A percentile compares a stretch with the other conserved stretches of the same genome.
Conservation (phyloP, 805 yeast genomes). For the Starmerella cellae region DNA sequence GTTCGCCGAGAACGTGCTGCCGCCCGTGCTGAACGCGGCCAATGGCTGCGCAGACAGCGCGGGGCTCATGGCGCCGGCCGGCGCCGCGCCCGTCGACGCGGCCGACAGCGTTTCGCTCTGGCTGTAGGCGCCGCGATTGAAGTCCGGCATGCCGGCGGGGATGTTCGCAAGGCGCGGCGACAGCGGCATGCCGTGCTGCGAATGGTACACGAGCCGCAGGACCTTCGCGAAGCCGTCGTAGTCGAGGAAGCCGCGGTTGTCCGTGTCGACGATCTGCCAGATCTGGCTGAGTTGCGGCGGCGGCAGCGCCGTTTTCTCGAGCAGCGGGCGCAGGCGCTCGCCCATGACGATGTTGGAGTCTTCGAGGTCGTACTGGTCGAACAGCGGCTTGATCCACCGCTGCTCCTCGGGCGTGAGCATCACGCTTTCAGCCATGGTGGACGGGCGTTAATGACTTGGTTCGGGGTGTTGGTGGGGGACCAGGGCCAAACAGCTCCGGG, state of each 20-base stretch:
- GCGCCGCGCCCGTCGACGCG: neutral
- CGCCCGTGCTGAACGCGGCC: slow-evolving; percentile 11
- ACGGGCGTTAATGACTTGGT: neutral
- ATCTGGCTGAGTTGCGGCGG: slow-evolving; percentile 71
- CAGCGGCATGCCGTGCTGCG: slow-evolving; percentile 58
- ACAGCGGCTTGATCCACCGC: slow-evolving; percentile 56
- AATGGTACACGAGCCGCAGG: slow-evolving; percentile 76
- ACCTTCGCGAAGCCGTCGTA: slow-evolving; percentile 74
- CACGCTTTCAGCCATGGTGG: slow-evolving; percentile 14
- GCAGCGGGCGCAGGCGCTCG: slow-evolving; percentile 64
- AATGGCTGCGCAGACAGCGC: slow-evolving; percentile 1
- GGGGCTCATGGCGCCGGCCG: neutral
- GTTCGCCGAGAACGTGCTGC: slow-evolving; percentile 8
- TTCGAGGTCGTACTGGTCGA: slow-evolving; percentile 67
- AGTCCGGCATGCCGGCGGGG: slow-evolving; percentile 53
- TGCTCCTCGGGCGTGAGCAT: slow-evolving; percentile 62
- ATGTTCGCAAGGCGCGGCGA: slow-evolving; percentile 39
- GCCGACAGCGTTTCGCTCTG: slow-evolving; percentile 2
- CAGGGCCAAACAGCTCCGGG: neutral
- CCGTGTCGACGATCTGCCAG: slow-evolving; percentile 90
- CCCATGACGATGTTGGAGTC: slow-evolving; percentile 76
- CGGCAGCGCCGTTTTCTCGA: slow-evolving; percentile 75
- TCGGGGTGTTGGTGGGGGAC: neutral
- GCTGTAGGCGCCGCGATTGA: slow-evolving; percentile 27
- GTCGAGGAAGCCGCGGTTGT: slow-evolving; percentile 70